These are phyloP conservation scores for Chimonanthus salicifolius DNA, from an alignment of 164 flowering plant genomes.

Conservation along the genomic window DNA sequence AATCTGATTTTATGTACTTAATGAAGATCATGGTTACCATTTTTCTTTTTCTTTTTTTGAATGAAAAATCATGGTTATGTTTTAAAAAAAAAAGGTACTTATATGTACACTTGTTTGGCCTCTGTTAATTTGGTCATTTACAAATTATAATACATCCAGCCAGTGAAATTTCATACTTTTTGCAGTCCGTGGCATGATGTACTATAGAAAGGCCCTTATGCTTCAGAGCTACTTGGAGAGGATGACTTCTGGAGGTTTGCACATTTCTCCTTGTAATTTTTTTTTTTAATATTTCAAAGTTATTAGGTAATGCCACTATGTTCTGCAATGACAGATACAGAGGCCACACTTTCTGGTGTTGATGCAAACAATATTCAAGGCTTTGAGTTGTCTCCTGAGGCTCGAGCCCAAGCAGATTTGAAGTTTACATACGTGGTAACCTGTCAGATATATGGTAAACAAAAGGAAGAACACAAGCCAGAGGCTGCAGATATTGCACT, in stretches of 20 bases:
- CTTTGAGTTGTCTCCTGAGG: slow-evolving; percentile 88
- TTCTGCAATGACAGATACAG: slow-evolving; percentile 40
- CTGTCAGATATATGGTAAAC: slow-evolving; percentile 98
- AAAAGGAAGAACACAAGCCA: slow-evolving; percentile 90
- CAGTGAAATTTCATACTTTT: slow-evolving; percentile 1
- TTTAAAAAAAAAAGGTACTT: too few species aligned
- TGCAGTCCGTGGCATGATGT: slow-evolving; percentile 99
- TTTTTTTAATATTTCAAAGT: not conserved
- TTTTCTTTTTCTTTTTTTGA: too few species aligned
- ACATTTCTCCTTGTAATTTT: not conserved
- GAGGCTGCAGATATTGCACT: slow-evolving; percentile 93
- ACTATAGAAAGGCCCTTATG: slow-evolving; percentile 94
- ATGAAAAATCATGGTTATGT: too few species aligned
- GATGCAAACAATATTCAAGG: slow-evolving; percentile 61
- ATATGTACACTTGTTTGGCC: not conserved
- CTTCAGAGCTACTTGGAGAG: slow-evolving; percentile 88
- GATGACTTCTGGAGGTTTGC: slow-evolving; percentile 56
- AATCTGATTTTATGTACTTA: too few species aligned
- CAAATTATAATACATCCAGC: not conserved
- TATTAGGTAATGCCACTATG: slow-evolving; percentile 5
- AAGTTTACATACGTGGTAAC: slow-evolving; percentile 98
- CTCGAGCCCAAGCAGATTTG: slow-evolving; percentile 91
- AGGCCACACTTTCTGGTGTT: slow-evolving; percentile 35
- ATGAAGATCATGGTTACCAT: too few species aligned
- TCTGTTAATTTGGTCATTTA: not conserved